Conservation (phyloP, 2,329 filamentous ascomycete genomes). For the Fusarium incarnatum region DNA sequence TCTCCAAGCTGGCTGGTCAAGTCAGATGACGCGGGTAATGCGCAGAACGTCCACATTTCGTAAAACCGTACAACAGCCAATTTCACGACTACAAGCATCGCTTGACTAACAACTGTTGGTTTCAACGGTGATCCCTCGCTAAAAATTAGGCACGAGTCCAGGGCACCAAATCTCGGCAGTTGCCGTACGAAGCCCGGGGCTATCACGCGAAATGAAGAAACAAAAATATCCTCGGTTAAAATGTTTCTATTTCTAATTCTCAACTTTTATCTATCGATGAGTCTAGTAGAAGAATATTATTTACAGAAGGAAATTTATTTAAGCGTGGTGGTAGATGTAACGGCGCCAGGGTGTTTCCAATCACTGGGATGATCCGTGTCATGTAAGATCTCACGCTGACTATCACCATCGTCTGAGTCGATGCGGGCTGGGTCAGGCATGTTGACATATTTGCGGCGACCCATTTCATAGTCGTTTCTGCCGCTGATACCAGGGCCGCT, state of each 20-base stretch:
- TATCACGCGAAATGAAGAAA: not conserved
- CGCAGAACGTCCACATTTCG: not conserved
- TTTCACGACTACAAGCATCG: not conserved
- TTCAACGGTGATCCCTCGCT: not conserved
- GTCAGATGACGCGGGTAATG: not conserved
- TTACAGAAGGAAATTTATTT: not conserved
- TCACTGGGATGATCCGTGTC: not conserved
- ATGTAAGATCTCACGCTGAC: not conserved
- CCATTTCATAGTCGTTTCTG: not conserved
- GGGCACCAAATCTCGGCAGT: not conserved
- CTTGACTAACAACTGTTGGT: not conserved
- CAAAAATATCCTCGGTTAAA: not conserved
- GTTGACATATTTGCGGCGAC: constrained; percentile 1
- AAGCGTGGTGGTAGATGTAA: not conserved
- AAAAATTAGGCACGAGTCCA: not conserved
- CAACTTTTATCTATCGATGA: not conserved
- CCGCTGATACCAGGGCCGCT: not conserved
- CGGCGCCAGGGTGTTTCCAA: not conserved
- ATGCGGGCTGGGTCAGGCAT: not conserved
- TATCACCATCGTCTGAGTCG: constrained; percentile 7
- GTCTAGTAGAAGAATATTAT: not conserved
- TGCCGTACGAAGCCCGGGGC: not conserved
- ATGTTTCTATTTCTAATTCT: not conserved
- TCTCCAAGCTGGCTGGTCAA: not conserved
- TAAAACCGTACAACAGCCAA: not conserved